These are phyloP conservation scores for Backusella sp. DNA, from an alignment of 192 early-diverging fungal genomes.

Conservation along the genomic window DNA sequence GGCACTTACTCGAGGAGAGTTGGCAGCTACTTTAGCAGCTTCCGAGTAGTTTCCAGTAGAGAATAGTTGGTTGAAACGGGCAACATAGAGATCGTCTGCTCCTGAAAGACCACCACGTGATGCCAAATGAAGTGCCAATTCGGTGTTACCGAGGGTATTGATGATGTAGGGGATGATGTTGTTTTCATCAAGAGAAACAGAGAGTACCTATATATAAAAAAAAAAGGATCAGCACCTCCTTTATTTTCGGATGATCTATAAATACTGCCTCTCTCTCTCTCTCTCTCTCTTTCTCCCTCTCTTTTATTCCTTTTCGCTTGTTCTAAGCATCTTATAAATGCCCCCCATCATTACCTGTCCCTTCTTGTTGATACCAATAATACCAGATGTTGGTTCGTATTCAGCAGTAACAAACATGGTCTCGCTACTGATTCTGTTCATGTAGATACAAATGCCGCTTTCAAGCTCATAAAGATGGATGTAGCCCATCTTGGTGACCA, in stretches of 20 bases:
- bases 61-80: constrained; percentile 90
- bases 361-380: constrained; percentile 95
- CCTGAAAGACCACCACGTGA: constrained; percentile 88
- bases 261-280: background rate
- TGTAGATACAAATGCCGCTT: constrained; percentile 91
- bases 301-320: background rate
- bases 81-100: constrained; percentile 87
- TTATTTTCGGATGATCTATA: background rate
- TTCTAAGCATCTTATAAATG: too few species aligned
- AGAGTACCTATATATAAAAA: constrained; percentile 76
- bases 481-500: constrained; percentile 98
- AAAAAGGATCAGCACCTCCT: background rate
- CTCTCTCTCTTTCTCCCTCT: background rate
- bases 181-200: constrained; percentile 89
- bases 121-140: constrained; percentile 88
- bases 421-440: constrained; percentile 96
- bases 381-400: constrained; percentile 78
- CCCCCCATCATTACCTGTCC: constrained; percentile 84
- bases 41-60: constrained; percentile 74
- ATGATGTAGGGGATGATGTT: constrained; percentile 92
- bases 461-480: constrained; percentile 98
- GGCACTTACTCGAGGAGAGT: constrained; percentile 71
- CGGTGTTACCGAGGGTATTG: constrained; percentile 76
- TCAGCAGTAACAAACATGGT: constrained; percentile 98
- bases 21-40: constrained; percentile 95